A percentile compares a stretch with the other conserved stretches of the same genome.
phyloP scores from a whole-genome alignment of 148 eudicot genomes.

The Limonium bicolor region DNA sequence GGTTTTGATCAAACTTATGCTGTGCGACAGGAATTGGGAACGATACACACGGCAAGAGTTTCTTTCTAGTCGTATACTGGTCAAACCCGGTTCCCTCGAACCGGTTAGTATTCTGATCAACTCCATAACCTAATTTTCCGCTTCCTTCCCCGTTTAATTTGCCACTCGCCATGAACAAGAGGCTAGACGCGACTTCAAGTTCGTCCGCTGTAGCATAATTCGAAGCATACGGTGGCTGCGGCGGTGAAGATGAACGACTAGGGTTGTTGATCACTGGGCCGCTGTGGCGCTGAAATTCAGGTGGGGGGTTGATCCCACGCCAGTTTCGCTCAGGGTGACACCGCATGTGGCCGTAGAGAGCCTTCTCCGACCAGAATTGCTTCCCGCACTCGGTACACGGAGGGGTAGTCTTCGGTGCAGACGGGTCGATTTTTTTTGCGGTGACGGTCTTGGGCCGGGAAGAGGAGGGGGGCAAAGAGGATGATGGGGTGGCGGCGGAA shows the following conservation, averaged over 20 bases:
- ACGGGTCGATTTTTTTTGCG: conserved; percentile 42
- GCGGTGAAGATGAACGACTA: neutral
- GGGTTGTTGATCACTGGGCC: neutral
- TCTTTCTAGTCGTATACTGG: no score
- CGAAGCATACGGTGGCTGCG: no score
- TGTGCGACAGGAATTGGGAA: no score
- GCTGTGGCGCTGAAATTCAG: conserved; percentile 21
- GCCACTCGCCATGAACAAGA: conserved; percentile 62
- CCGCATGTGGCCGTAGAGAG: conserved; percentile 91
- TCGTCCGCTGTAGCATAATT: no score
- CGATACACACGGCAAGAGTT: no score
- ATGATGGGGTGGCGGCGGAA: conserved; percentile 6
- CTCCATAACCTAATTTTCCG: no score
- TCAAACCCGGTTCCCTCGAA: no score
- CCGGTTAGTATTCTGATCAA: no score
- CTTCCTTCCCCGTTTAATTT: no score
- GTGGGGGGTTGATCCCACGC: conserved; percentile 93
- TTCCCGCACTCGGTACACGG: conserved; percentile 85
- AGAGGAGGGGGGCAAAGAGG: conserved; percentile 4
- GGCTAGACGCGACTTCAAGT: conserved; percentile 40
- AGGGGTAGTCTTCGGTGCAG: conserved; percentile 48
- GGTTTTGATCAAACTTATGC: no score
- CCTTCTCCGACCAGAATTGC: conserved; percentile 81
- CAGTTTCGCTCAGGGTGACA: conserved; percentile 93
- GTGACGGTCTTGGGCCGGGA: conserved; percentile 10